These are phyloP conservation scores for Lagerstroemia speciosa DNA, from an alignment of 345 rosid genomes.

Conservation along the genomic window DNA sequence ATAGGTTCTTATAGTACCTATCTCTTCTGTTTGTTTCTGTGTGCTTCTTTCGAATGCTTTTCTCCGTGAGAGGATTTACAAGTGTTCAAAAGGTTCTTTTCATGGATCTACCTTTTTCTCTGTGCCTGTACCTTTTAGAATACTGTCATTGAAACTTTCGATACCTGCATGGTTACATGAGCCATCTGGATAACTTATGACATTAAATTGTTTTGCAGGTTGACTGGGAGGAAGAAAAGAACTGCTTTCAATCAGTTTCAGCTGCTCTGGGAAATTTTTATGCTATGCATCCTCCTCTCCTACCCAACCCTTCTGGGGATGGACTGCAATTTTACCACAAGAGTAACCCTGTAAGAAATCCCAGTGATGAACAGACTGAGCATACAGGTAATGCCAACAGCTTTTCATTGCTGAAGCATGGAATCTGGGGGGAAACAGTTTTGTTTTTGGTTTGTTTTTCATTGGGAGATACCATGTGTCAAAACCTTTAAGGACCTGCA, in stretches of 20 bases:
- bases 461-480: neutral
- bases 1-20: neutral
- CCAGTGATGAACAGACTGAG: conserved; percentile 20
- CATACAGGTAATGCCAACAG: conserved; percentile 28
- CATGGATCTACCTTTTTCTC: neutral
- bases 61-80: neutral
- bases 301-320: conserved; percentile 81
- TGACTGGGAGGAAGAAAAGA: conserved; percentile 83
- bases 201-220: conserved; percentile 33
- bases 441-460: neutral
- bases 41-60: neutral
- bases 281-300: conserved; percentile 81
- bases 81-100: neutral
- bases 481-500: neutral
- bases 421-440: neutral
- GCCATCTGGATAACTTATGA: neutral
- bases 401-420: neutral
- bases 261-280: conserved; percentile 88
- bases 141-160: neutral
- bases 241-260: conserved; percentile 74
- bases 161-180: neutral
- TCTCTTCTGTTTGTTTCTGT: neutral
- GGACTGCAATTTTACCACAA: conserved; percentile 54
- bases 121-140: neutral
- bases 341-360: conserved; percentile 23